Conservation (phyloP, 352 stramenopile genomes). For the Globisporangium perplexum region DNA sequence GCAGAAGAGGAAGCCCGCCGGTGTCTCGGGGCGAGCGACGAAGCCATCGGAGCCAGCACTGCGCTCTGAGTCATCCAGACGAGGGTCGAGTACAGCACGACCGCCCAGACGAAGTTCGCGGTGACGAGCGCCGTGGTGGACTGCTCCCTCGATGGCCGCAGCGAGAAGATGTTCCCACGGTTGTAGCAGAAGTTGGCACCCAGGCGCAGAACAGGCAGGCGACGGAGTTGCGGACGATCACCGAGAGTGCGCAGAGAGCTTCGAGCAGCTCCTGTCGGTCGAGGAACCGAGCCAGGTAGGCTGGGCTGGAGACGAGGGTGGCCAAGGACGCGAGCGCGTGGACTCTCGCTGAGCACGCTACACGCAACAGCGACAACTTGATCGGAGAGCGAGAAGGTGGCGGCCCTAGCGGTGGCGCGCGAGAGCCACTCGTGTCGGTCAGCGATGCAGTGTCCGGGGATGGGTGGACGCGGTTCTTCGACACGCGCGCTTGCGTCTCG, state of each 20-base stretch:
- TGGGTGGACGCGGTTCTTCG: not conserved
- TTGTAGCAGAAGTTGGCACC: constrained; percentile 24
- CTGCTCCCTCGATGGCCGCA: constrained; percentile 18
- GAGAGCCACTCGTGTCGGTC: not conserved
- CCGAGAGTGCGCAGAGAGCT: not conserved
- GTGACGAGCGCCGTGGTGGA: constrained; percentile 19
- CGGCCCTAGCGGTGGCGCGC: not conserved
- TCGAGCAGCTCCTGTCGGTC: not conserved
- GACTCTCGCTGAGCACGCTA: too few species aligned
- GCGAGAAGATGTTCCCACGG: constrained; percentile 20
- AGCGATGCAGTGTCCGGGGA: not conserved
- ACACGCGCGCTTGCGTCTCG: not conserved
- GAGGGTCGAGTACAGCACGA: constrained; percentile 1
- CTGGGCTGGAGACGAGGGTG: not conserved
- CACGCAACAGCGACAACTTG: not conserved
- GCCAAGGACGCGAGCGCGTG: not conserved
- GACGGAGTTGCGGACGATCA: constrained; percentile 13
- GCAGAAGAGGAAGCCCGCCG: not conserved
- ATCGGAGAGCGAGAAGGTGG: too few species aligned
- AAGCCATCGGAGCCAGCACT: not conserved
- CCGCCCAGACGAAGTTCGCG: constrained; percentile 23
- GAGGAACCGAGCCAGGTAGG: not conserved
- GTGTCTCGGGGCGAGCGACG: not conserved
- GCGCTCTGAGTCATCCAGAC: constrained; percentile 3
- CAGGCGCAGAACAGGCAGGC: constrained; percentile 15